Evolutionary conservation across 495 filamentous ascomycete genomes (phyloP).

Genomic region (Podospora didyma): DNA sequence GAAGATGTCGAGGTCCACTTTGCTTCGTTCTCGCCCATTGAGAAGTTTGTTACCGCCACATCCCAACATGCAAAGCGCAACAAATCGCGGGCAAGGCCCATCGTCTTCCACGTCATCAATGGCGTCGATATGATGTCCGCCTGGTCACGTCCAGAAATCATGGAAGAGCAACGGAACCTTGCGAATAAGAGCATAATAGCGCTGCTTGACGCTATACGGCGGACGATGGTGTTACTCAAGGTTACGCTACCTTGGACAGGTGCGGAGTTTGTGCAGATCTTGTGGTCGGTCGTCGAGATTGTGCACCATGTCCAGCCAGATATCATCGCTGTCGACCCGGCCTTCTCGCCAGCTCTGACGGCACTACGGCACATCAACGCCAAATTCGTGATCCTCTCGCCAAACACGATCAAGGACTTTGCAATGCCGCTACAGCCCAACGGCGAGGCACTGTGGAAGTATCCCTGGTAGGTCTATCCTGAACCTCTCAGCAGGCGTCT

Average conservation of each 20-base stretch:
- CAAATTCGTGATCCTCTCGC: slow-evolving; percentile 35
- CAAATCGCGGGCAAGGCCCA: slow-evolving; percentile 20
- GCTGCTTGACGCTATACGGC: slow-evolving; percentile 15
- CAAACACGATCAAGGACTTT: slow-evolving; percentile 41
- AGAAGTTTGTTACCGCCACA: slow-evolving; percentile 17
- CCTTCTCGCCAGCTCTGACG: slow-evolving; percentile 47
- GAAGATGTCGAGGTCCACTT: slow-evolving; percentile 47
- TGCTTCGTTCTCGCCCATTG: slow-evolving; percentile 44
- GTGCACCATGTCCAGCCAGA: slow-evolving; percentile 36
- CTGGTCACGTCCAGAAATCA: slow-evolving; percentile 29
- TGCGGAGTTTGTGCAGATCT: slow-evolving; percentile 46
- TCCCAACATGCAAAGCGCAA: slow-evolving; percentile 23
- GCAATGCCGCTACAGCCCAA: slow-evolving; percentile 31
- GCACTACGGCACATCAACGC: slow-evolving; percentile 35
- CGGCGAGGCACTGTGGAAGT: slow-evolving; percentile 36
- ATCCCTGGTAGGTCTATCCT: slow-evolving; percentile 37
- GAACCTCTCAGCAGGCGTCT: slow-evolving; percentile 6
- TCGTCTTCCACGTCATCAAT: slow-evolving; percentile 34
- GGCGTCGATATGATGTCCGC: slow-evolving; percentile 39
- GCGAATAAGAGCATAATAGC: neutral
- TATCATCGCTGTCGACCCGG: slow-evolving; percentile 46
- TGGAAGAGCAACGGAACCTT: slow-evolving; percentile 7
- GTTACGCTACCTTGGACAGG: slow-evolving; percentile 39
- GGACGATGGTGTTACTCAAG: slow-evolving; percentile 20
- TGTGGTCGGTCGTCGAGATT: slow-evolving; percentile 41